These are phyloP conservation scores for Fusarium dlaminii DNA, from an alignment of 2,329 filamentous ascomycete species.

Conservation along the genomic window DNA sequence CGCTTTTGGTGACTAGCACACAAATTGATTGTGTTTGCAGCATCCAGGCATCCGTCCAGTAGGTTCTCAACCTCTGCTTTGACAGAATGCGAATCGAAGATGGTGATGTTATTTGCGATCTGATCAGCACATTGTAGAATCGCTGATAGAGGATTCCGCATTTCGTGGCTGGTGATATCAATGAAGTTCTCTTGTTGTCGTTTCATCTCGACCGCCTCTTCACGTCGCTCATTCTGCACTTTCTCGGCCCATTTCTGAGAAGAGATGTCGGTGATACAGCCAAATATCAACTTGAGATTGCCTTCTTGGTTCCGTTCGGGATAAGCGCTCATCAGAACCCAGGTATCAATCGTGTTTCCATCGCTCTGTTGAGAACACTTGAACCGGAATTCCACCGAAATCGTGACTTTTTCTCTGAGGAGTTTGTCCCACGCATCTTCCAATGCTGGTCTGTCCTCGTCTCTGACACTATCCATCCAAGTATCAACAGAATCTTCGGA, in stretches of 20 bases:
- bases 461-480: conserved; percentile 78
- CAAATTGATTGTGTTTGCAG: conserved; percentile 82
- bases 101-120: conserved; percentile 63
- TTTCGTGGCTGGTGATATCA: conserved; percentile 78
- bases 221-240: conserved; percentile 78
- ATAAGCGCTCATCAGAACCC: conserved; percentile 81
- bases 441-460: conserved; percentile 70
- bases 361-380: conserved; percentile 72
- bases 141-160: conserved; percentile 79
- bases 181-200: conserved; percentile 77
- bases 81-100: conserved; percentile 51
- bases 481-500: conserved; percentile 65
- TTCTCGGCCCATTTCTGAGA: conserved; percentile 87
- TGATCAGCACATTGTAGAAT: conserved; percentile 82
- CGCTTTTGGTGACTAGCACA: conserved; percentile 83
- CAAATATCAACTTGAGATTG: conserved; percentile 77
- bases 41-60: conserved; percentile 70
- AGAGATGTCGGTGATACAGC: conserved; percentile 85
- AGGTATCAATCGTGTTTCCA: conserved; percentile 72
- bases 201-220: conserved; percentile 85
- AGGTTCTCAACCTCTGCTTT: conserved; percentile 58
- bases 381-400: conserved; percentile 80
- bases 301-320: conserved; percentile 74
- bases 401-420: conserved; percentile 67
- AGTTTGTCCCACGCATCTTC: conserved; percentile 70